A percentile compares a stretch with the other conserved stretches of the same genome.
phyloP scores from a whole-genome alignment of 371 early-diverging fungal species.

The Dinochytrium kinnereticum region DNA sequence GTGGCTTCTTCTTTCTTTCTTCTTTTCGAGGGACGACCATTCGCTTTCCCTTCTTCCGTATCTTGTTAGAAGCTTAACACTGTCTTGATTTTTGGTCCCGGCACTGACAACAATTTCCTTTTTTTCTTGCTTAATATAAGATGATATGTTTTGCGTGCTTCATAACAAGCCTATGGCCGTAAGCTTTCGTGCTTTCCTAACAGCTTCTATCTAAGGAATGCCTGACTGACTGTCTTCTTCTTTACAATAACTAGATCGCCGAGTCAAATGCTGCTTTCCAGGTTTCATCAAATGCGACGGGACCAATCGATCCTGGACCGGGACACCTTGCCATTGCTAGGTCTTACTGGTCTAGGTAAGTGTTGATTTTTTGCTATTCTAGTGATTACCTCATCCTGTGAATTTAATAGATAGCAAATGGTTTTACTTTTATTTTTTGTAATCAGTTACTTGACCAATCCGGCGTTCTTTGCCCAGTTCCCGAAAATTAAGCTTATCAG shows the following conservation, averaged over 20 bases:
- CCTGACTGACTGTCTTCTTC: too few species aligned
- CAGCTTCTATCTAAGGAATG: neutral
- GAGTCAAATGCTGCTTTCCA: slow-evolving; percentile 11
- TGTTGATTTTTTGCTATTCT: neutral
- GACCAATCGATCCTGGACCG: slow-evolving; percentile 8
- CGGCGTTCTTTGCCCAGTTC: neutral
- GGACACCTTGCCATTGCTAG: slow-evolving; percentile 7
- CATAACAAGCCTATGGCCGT: slow-evolving; percentile 5
- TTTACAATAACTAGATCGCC: neutral
- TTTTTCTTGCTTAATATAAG: neutral
- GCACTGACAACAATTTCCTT: neutral
- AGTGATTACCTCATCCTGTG: too few species aligned
- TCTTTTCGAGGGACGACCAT: neutral
- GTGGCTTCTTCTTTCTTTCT: neutral
- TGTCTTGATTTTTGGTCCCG: too few species aligned
- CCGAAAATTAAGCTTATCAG: slow-evolving; percentile 9
- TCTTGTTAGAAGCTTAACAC: slow-evolving; percentile 7
- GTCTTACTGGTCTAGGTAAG: slow-evolving; percentile 2
- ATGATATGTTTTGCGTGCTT: neutral
- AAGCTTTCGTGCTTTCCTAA: neutral
- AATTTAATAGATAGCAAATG: neutral
- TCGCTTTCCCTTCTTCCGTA: neutral
- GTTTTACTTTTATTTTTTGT: neutral
- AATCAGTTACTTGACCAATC: neutral
- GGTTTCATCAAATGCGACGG: neutral